These are phyloP conservation scores for Biscutella laevigata DNA, from an alignment of 441 rosid genomes.

Conservation along the genomic window DNA sequence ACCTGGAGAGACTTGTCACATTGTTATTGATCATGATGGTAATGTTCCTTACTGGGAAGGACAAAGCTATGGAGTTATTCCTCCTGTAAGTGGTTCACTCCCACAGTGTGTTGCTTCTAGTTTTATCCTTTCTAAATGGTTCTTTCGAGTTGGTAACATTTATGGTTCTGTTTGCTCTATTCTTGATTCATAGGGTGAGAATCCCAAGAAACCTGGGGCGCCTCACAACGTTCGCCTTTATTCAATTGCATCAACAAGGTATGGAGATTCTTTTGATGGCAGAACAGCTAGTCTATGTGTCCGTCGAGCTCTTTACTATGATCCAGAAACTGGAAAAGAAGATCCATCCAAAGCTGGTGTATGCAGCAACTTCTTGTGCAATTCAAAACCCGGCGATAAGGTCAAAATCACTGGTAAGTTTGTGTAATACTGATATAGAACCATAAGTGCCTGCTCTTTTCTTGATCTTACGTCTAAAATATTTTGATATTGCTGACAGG, in stretches of 20 bases:
- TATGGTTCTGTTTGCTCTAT: not conserved
- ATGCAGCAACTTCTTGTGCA: conserved; percentile 89
- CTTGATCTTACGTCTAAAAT: not conserved
- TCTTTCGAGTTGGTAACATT: not conserved
- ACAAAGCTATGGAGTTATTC: conserved; percentile 94
- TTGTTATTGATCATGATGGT: conserved; percentile 85
- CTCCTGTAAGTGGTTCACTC: conserved; percentile 59
- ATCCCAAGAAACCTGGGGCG: conserved; percentile 84
- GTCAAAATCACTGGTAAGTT: conserved; percentile 70
- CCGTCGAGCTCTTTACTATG: conserved; percentile 91
- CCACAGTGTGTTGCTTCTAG: not conserved
- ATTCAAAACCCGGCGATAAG: conserved; percentile 85
- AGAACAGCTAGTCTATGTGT: conserved; percentile 85
- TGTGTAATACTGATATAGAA: not conserved
- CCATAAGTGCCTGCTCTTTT: not conserved
- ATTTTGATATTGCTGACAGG: conserved; percentile 33
- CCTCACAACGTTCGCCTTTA: conserved; percentile 85
- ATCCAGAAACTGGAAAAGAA: conserved; percentile 84
- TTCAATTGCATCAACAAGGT: conserved; percentile 88
- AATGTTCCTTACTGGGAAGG: conserved; percentile 99
- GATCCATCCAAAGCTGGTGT: conserved; percentile 82
- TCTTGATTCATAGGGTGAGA: conserved; percentile 55
- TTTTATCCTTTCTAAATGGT: too few species aligned
- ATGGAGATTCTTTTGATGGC: conserved; percentile 86
- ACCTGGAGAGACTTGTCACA: conserved; percentile 95